These are phyloP conservation scores for Malus fusca DNA, from an alignment of 306 rosid species.

Conservation along the genomic window DNA sequence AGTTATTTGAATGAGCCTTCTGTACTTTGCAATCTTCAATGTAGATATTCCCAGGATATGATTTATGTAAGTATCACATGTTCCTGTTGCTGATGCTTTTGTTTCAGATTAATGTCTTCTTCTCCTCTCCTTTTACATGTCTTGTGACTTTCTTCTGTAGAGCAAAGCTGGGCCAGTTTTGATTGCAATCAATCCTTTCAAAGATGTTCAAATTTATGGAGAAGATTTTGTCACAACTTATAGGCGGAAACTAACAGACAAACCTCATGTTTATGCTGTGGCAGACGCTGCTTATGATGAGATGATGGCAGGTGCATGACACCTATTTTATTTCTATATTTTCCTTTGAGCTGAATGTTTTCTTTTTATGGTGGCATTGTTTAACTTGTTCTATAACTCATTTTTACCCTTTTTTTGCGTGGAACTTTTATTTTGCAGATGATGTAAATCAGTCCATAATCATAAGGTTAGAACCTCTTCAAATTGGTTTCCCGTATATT, in stretches of 20 bases:
- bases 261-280: constrained; percentile 78
- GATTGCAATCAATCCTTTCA: constrained; percentile 84
- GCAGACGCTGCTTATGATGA: constrained; percentile 71
- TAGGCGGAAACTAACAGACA: constrained; percentile 43
- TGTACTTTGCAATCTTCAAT: constrained; percentile 65
- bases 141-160: constrained; percentile 43
- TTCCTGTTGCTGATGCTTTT: constrained; percentile 18
- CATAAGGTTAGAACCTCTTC: constrained; percentile 59
- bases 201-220: constrained; percentile 60
- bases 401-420: constrained; percentile 21
- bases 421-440: constrained; percentile 51
- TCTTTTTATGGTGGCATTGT: constrained; percentile 7
- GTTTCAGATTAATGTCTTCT: constrained; percentile 9
- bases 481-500: constrained; percentile 1
- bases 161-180: constrained; percentile 87
- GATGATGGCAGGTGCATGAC: constrained; percentile 68
- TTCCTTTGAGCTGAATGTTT: neutral
- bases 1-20: constrained; percentile 92
- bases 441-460: constrained; percentile 84
- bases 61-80: constrained; percentile 59
- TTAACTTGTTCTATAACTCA: constrained; percentile 17
- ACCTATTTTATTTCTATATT: neutral
- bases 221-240: constrained; percentile 51
- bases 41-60: constrained; percentile 67
- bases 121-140: constrained; percentile 16